Percentiles rank a stretch among this genome's conserved stretches.
Conservation (phyloP, 495 filamentous ascomycete species). For the Penicillium lividum region DNA sequence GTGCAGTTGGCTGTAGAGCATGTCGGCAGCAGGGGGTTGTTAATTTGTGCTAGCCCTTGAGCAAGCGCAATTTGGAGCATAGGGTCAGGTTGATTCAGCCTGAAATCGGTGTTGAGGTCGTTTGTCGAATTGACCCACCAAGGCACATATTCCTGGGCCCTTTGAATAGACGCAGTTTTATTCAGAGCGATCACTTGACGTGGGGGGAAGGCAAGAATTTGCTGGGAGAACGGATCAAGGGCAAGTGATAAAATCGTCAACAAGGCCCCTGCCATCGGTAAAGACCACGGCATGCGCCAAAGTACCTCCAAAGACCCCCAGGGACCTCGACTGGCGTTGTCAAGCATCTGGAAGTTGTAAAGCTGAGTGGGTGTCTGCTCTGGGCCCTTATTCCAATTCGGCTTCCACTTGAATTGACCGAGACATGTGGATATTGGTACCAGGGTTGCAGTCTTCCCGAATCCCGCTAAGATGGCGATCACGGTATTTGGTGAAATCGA, state of each 20-base stretch:
- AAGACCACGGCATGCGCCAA: background rate
- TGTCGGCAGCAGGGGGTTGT: too few species aligned
- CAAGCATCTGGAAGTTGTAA: constrained; percentile 8
- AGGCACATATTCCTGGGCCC: background rate
- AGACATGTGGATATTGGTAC: constrained; percentile 11
- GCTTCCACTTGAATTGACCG: constrained; percentile 16
- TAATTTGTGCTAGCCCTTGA: too few species aligned
- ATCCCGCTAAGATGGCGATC: constrained; percentile 1
- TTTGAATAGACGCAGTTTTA: constrained; percentile 9
- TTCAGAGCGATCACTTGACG: background rate
- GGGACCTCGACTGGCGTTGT: constrained; percentile 14
- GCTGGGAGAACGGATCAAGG: constrained; percentile 15
- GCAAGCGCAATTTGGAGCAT: too few species aligned
- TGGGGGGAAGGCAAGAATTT: constrained; percentile 11
- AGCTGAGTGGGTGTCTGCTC: background rate
- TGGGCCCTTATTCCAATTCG: background rate
- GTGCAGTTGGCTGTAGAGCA: too few species aligned
- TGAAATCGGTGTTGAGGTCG: too few species aligned
- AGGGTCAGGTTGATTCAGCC: too few species aligned
- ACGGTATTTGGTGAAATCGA: constrained; percentile 10
- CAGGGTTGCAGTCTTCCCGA: constrained; percentile 10
- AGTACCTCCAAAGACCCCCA: constrained; percentile 8
- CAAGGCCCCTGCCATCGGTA: background rate
- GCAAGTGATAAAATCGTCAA: constrained; percentile 7
- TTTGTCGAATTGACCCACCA: too few species aligned